phyloP scores from a whole-genome alignment of 768 basidiomycete species.

The Collybiopsis confluens region DNA sequence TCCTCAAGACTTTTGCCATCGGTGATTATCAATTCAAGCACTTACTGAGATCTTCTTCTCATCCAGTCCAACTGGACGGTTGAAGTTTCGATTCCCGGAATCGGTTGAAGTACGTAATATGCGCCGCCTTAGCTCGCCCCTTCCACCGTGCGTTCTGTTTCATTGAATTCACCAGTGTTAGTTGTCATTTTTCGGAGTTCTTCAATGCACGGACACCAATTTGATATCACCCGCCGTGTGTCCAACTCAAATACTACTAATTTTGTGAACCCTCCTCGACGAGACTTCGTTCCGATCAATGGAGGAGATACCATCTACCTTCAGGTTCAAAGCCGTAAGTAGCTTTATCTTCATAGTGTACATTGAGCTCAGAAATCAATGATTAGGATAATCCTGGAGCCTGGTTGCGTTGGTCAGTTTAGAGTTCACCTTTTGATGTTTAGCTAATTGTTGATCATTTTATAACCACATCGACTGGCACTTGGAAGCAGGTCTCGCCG shows the following conservation, averaged over 20 bases:
- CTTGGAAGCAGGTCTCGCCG: constrained; percentile 15
- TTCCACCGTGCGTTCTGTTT: constrained; percentile 23
- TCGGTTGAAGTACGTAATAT: constrained; percentile 26
- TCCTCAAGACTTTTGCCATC: constrained; percentile 37
- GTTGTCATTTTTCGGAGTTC: neutral
- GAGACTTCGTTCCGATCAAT: constrained; percentile 25
- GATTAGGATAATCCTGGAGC: constrained; percentile 55
- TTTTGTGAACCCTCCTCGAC: constrained; percentile 25
- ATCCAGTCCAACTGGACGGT: constrained; percentile 41
- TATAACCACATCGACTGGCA: constrained; percentile 12
- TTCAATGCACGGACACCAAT: constrained; percentile 27
- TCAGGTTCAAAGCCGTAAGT: constrained; percentile 24
- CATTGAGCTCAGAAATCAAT: neutral
- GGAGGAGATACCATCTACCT: constrained; percentile 32
- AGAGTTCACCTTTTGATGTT: neutral
- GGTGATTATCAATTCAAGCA: neutral
- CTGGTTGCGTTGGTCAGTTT: constrained; percentile 43
- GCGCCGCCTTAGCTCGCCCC: constrained; percentile 24
- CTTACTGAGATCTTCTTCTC: constrained; percentile 4
- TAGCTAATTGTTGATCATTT: neutral
- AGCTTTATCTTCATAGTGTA: neutral
- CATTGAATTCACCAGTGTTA: too few species aligned
- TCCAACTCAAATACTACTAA: constrained; percentile 19
- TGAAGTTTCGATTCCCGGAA: constrained; percentile 44
- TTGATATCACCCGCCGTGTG: constrained; percentile 24